Percentiles rank a stretch among this genome's conserved stretches.
phyloP scores from a whole-genome alignment of 2,329 filamentous ascomycete genomes.

The Epicoccum nigrum region DNA sequence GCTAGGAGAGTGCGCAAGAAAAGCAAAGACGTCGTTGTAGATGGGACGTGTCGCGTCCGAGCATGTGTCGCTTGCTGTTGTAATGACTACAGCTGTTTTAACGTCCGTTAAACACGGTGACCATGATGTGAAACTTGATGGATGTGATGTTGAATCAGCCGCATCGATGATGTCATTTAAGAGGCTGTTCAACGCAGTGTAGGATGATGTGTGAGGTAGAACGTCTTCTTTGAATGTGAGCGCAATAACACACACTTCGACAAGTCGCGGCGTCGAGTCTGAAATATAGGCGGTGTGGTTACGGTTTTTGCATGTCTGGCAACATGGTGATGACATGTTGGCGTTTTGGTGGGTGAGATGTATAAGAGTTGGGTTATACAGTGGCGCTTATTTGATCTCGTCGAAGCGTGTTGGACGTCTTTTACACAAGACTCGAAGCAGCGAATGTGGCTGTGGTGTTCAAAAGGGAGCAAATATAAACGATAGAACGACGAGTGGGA shows the following conservation, averaged over 20 bases:
- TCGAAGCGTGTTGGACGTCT: neutral
- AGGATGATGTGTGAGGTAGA: conserved; percentile 11
- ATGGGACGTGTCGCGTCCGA: conserved; percentile 20
- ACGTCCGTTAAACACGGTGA: conserved; percentile 31
- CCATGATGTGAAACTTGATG: conserved; percentile 36
- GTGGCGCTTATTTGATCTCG: neutral
- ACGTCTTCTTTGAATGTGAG: conserved; percentile 30
- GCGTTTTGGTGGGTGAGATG: neutral
- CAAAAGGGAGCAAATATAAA: neutral
- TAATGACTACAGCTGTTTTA: conserved; percentile 28
- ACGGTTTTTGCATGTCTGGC: conserved; percentile 37
- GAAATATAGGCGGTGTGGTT: conserved; percentile 25
- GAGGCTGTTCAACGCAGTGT: conserved; percentile 27
- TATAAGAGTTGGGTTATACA: neutral
- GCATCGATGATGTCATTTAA: conserved; percentile 38
- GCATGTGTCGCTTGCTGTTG: conserved; percentile 31
- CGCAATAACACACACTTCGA: conserved; percentile 33
- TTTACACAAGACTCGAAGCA: no score
- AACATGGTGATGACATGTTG: conserved; percentile 26
- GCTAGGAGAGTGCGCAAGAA: conserved; percentile 23
- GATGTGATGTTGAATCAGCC: conserved; percentile 29
- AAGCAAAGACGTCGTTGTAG: conserved; percentile 26
- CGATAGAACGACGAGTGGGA: neutral
- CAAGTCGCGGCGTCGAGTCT: conserved; percentile 20
- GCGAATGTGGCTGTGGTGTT: conserved; percentile 10